Percentiles rank a stretch among this genome's conserved stretches.
Conservation (phyloP, 2,329 filamentous ascomycete species). For the Pseudogymnoascus sp. region DNA sequence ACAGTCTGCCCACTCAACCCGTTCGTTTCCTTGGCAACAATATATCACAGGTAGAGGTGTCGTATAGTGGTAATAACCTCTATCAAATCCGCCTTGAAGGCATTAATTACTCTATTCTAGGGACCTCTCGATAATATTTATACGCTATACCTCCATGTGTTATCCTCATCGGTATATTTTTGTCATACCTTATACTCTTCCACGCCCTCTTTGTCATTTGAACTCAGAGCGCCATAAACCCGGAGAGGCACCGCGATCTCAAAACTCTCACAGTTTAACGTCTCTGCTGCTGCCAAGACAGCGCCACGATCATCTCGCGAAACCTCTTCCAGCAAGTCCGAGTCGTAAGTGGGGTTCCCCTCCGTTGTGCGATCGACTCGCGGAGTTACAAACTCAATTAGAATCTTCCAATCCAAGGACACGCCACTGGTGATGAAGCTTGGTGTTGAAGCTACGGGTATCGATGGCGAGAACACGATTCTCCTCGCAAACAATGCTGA, state of each 20-base stretch:
- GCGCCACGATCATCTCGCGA: conserved; percentile 71
- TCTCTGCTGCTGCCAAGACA: conserved; percentile 69
- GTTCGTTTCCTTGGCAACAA: conserved; percentile 5
- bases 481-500: conserved; percentile 73
- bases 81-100: neutral
- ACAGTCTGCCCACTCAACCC: neutral
- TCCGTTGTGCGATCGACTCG: conserved; percentile 30
- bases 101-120: conserved; percentile 7
- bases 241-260: conserved; percentile 78
- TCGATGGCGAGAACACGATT: conserved; percentile 71
- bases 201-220: conserved; percentile 19
- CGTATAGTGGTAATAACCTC: neutral
- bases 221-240: conserved; percentile 57
- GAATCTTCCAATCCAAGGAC: conserved; percentile 77
- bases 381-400: conserved; percentile 87
- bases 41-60: neutral
- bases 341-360: conserved; percentile 26
- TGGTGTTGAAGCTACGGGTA: conserved; percentile 76
- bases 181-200: neutral
- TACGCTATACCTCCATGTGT: neutral
- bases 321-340: conserved; percentile 65
- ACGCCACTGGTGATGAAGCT: conserved; percentile 89
- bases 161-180: neutral
- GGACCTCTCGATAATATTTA: neutral
- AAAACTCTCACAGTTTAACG: conserved; percentile 77